Conservation (phyloP, 2,329 filamentous ascomycete genomes). For the Fusarium palustre region DNA sequence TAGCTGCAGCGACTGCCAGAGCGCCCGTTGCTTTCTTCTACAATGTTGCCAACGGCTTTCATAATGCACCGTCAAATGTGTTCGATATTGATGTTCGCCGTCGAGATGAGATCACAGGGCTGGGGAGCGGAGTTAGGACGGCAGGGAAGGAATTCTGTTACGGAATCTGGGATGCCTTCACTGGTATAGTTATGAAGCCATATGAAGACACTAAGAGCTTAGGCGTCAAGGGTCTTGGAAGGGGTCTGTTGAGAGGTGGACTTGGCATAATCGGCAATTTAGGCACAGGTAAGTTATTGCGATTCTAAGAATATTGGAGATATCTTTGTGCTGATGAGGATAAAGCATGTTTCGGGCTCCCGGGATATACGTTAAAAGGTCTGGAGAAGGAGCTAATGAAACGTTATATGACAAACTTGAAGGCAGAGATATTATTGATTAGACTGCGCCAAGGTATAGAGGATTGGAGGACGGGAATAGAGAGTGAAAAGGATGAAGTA, state of each 20-base stretch:
- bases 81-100: conserved; percentile 71
- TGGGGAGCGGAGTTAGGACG: conserved; percentile 68
- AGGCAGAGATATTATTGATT: conserved; percentile 51
- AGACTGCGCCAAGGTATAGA: conserved; percentile 48
- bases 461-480: conserved; percentile 43
- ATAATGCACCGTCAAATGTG: conserved; percentile 76
- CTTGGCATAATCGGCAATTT: conserved; percentile 59
- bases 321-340: not conserved
- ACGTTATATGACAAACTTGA: conserved; percentile 49
- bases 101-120: conserved; percentile 73
- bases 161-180: conserved; percentile 76
- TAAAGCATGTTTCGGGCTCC: conserved; percentile 56
- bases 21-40: conserved; percentile 76
- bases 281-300: conserved; percentile 51
- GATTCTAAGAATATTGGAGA: too few relatives aligned
- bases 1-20: conserved; percentile 71
- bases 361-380: conserved; percentile 66
- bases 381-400: conserved; percentile 61
- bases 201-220: conserved; percentile 71
- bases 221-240: conserved; percentile 70
- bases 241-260: conserved; percentile 64
- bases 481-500: conserved; percentile 11
- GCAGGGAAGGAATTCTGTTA: conserved; percentile 73
- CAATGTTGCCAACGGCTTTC: conserved; percentile 77
- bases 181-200: conserved; percentile 74